Evolutionary conservation across 2,329 filamentous ascomycete genomes (phyloP), one percentile per base, ranked within the genome.

Genomic region (Lecanicillium sp.): DNA sequence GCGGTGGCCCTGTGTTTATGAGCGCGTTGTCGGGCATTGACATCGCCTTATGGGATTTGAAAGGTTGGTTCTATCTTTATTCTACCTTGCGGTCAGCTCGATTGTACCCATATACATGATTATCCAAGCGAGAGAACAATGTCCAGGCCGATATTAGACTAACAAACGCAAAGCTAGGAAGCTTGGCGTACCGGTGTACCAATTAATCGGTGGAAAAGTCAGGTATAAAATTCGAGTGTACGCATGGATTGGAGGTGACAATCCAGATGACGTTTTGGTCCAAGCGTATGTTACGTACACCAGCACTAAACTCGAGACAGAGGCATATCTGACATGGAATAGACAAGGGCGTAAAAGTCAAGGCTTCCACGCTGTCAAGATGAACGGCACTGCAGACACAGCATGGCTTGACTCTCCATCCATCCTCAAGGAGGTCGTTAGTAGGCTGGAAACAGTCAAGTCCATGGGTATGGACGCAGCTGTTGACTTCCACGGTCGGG

Each of bases 1-100:
- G 85, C 19, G 84, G 84, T 3, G 85, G 84, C 0, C 81, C 84
- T 0, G 84, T 89, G 8, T 81, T 89, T 47, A 88, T 89, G 83
- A 84, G 79, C 47, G 85, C 84, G 0, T 60, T 89, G 12, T 76
- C 82, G 0, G 85, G 85, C 3, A 77, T 89, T 37, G 84, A 89
- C 52, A 89, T 89, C 55, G 84, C 84, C 0, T 62, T 88, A 1
- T 89, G 84, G 84, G 84, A 88, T 59, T 64, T 88, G 15, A 87
- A 88, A 64, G 66, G 66, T 63, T 40, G 19, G 28, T n/a, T n/a
- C n/a, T n/a, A n/a, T n/a, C n/a, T n/a, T n/a, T n/a, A n/a, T n/a
- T n/a, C n/a, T n/a, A n/a, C n/a, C n/a, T n/a, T n/a, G n/a, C n/a
- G n/a, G n/a, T n/a, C n/a, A n/a, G n/a, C n/a, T n/a, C n/a, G n/a